Conservation (phyloP, 495 filamentous ascomycete genomes). For the Apiosordaria backusii region DNA sequence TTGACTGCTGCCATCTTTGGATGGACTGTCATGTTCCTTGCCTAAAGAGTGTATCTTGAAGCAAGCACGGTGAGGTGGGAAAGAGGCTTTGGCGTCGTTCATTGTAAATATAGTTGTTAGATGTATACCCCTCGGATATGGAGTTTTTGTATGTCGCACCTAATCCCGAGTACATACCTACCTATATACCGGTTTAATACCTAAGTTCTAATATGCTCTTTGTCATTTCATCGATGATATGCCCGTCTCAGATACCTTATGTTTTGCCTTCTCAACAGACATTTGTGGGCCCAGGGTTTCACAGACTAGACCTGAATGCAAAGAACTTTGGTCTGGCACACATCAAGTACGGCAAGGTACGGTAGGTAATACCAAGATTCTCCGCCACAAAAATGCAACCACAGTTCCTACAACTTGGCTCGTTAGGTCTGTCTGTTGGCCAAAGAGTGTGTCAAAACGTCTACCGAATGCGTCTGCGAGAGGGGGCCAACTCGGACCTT, state of each 20-base stretch:
- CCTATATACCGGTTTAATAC: not conserved
- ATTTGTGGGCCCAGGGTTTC: too few relatives aligned
- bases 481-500: not conserved
- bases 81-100: not conserved
- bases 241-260: not conserved
- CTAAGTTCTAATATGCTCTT: not conserved
- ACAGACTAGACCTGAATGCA: too few relatives aligned
- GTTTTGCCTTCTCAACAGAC: too few relatives aligned
- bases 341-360: too few relatives aligned
- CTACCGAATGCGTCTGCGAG: not conserved
- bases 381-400: too few relatives aligned
- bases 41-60: constrained; percentile 3
- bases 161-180: not conserved
- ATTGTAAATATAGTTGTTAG: not conserved
- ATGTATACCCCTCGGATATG: not conserved
- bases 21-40: constrained; percentile 19
- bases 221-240: not conserved
- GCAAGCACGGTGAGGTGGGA: too few relatives aligned
- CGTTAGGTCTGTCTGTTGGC: not conserved
- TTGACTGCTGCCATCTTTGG: constrained; percentile 18
- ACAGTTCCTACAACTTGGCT: too few relatives aligned
- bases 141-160: not conserved
- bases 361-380: too few relatives aligned
- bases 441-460: not conserved
- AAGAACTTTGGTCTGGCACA: too few relatives aligned